Evolutionary conservation across 306 rosid species (phyloP), one percentile per base, ranked within the genome.

Genomic region (Oemleria cerasiformis): DNA sequence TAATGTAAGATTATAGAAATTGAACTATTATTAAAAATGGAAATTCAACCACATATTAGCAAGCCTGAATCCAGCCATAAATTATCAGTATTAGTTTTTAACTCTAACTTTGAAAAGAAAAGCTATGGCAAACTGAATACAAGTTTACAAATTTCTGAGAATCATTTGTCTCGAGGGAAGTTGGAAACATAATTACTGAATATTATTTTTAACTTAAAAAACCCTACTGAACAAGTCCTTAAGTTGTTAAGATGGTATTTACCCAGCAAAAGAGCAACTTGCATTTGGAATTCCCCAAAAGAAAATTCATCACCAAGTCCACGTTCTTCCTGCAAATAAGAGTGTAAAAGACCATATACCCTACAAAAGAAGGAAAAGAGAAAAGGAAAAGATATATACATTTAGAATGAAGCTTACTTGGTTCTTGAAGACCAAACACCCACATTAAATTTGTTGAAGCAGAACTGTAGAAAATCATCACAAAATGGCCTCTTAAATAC

Each of bases 351-450:
- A 56, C 34, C 48, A 55, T 47, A 50, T 9, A 53, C 47, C 51
- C 38, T 7, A 23, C 14, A 39, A 50, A 56, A 71, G 15, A 20
- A 53, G 39, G 38, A 34, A 65, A 58, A 4, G 30, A 40, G 67
- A 67, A 56, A 44, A 38, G 45, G 74, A 71, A 67, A 49, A 63
- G 17, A 73, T 78, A 71, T 66, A 66, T 59, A 20, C 67, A 67
- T 55, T 63, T 30, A 45, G 82, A 73, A 47, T 60, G 80, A 81
- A 72, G 65, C 59, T 80, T 94, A 94, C 99, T 83, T 80, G 72
- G 68, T 61, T 87, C 96, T 94, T 70, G 99, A 91, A 70, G 98
- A 88, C 98, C 98, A 94, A 58, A 94, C 80, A 39, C 92, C 97
- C 72, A 94, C 95, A 68, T 77, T 88, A 81, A 94, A 94, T 83